Evolutionary conservation across 768 basidiomycete genomes (phyloP), one percentile per base, ranked within the genome.

Genomic region (Kwoniella sp.): DNA sequence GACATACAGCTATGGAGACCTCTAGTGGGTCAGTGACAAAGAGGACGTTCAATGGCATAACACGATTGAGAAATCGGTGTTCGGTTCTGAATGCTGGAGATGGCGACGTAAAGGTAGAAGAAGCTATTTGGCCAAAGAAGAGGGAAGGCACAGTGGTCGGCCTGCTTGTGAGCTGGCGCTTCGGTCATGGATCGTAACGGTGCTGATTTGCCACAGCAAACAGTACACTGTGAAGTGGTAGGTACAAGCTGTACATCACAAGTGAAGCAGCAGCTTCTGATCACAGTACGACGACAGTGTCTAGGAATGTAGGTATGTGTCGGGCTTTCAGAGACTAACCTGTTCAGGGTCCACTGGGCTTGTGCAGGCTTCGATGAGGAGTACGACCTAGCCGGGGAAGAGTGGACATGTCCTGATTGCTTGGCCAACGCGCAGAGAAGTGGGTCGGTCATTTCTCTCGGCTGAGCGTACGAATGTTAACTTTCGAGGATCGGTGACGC

Each of bases 361-460:
- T 46, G 44, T 25, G 44, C 33, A 11, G 44, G 44, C 8, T 19
- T 46, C 31, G 26, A 27, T n/a, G 27, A 33, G 29, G 44, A 33
- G 3, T 3, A 17, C 7, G 10, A 46, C 29, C 19, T 33, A 19
- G 5, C 3, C 12, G 29, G 19, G 5, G 23, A 20, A n/a, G 29
- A 32, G n/a, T 46, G 44, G 44, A 12, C 2, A 3, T 46, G 44
- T 33, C 44, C 44, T 12, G 29, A 46, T 46, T 33, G 44, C 27
- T n/a, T 32, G 7, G 20, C 6, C n/a, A n/a, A n/a, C n/a, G n/a
- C n/a, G n/a, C n/a, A n/a, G n/a, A n/a, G n/a, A n/a, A n/a, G n/a
- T n/a, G n/a, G n/a, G n/a, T n/a, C n/a, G n/a, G n/a, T n/a, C n/a
- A n/a, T n/a, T n/a, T n/a, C n/a, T n/a, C n/a, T n/a, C n/a, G n/a